Conservation (phyloP, 225 moss, liverwort and hornwort genomes). For the Asterella californica region DNA sequence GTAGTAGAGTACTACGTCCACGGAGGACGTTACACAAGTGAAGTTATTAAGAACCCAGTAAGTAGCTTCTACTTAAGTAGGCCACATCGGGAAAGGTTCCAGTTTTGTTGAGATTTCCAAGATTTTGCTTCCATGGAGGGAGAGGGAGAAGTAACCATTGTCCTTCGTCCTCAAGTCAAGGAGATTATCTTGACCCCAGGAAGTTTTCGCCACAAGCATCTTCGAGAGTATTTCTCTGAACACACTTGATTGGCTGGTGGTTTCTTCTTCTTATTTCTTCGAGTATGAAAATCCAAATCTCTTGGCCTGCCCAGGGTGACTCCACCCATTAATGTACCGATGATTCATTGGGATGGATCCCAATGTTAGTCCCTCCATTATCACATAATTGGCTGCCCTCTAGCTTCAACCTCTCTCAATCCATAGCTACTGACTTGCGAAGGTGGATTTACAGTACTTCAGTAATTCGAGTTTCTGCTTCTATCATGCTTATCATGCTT, state of each 20-base stretch:
- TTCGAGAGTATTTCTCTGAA: not conserved
- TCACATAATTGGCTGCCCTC: constrained; percentile 5
- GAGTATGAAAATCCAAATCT: not conserved
- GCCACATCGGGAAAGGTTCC: constrained; percentile 1
- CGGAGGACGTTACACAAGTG: constrained; percentile 2
- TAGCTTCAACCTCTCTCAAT: not conserved
- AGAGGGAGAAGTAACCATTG: not conserved
- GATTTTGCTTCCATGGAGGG: constrained; percentile 12
- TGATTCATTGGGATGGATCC: constrained; percentile 1
- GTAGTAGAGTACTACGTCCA: not conserved
- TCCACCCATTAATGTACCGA: not conserved
- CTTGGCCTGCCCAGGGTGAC: constrained; percentile 3
- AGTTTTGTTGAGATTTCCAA: constrained; percentile 9
- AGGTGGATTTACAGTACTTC: not conserved
- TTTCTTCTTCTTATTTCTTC: constrained; percentile 1
- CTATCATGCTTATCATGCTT: constrained; percentile 12
- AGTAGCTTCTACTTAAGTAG: constrained; percentile 4
- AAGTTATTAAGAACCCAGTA: not conserved
- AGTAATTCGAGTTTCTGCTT: constrained; percentile 1
- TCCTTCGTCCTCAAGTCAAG: constrained; percentile 8
- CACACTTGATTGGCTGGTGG: not conserved
- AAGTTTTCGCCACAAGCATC: not conserved
- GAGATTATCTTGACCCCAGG: constrained; percentile 3
- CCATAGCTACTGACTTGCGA: not conserved
- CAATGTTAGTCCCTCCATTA: not conserved